Conservation (phyloP, 495 filamentous ascomycete species). For the Penicillium cosmopolitanum region DNA sequence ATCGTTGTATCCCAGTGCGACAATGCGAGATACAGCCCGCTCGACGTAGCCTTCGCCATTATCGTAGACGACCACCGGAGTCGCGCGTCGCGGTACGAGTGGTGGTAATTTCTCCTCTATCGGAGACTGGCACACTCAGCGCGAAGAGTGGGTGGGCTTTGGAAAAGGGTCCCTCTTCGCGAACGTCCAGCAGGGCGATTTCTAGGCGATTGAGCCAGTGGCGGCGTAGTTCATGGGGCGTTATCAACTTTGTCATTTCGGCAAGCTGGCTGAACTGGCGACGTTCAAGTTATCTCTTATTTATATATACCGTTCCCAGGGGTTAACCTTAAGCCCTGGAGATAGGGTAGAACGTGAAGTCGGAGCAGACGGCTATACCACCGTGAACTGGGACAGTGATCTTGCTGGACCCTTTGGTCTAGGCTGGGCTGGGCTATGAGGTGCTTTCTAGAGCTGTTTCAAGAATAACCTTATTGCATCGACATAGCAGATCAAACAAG, state of each 20-base stretch:
- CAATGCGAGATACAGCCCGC: slow-evolving; percentile 19
- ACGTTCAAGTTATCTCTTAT: no score
- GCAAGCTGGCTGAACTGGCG: no score
- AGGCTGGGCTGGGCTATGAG: background rate
- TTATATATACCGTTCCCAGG: no score
- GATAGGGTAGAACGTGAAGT: no score
- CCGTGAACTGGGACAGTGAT: no score
- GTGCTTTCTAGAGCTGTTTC: background rate
- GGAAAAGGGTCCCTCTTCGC: slow-evolving; percentile 32
- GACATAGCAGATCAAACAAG: background rate
- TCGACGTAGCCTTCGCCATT: slow-evolving; percentile 26
- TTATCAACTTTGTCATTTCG: slow-evolving; percentile 21
- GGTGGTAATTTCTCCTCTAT: slow-evolving; percentile 25
- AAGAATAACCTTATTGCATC: background rate
- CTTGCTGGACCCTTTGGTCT: background rate
- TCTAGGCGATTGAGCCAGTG: slow-evolving; percentile 24
- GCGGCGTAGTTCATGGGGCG: slow-evolving; percentile 16
- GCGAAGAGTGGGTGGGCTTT: slow-evolving; percentile 28
- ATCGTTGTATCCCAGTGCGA: slow-evolving; percentile 21
- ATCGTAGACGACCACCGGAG: slow-evolving; percentile 28
- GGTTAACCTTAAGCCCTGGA: no score
- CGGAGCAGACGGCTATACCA: no score
- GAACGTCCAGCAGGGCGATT: slow-evolving; percentile 29
- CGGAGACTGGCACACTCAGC: slow-evolving; percentile 28
- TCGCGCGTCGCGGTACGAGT: slow-evolving; percentile 20